A percentile compares a stretch with the other conserved stretches of the same genome.
Evolutionary conservation across 2,329 filamentous ascomycete species (phyloP).

Genomic region (Xylariaceae sp.): DNA sequence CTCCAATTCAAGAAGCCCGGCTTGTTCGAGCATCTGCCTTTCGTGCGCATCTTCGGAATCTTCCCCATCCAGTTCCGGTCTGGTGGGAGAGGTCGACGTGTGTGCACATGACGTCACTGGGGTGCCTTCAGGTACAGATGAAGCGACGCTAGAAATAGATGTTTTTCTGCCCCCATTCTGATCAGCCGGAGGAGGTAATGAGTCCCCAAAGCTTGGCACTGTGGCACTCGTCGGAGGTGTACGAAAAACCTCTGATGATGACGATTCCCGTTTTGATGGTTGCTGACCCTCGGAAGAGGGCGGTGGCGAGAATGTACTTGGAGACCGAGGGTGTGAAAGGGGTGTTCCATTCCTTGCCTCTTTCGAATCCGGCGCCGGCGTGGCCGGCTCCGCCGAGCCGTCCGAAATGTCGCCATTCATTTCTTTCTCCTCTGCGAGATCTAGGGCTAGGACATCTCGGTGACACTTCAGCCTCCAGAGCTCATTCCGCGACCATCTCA

Average conservation of each 20-base stretch:
- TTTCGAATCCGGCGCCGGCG: conserved; percentile 34
- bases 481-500: conserved; percentile 92
- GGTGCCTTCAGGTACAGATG: conserved; percentile 37
- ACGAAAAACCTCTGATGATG: conserved; percentile 45
- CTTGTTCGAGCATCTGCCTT: conserved; percentile 64
- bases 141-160: conserved; percentile 43
- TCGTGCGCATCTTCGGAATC: conserved; percentile 64
- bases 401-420: conserved; percentile 34
- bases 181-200: conserved; percentile 37
- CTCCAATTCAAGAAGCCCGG: conserved; percentile 57
- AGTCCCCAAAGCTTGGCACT: conserved; percentile 41
- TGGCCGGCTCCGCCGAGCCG: conserved; percentile 14
- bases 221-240: conserved; percentile 45
- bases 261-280: conserved; percentile 37
- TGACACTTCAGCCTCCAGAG: conserved; percentile 93
- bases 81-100: conserved; percentile 29
- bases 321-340: conserved; percentile 38
- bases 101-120: conserved; percentile 34
- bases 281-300: conserved; percentile 32
- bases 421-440: conserved; percentile 75
- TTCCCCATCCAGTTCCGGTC: conserved; percentile 34
- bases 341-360: conserved; percentile 33
- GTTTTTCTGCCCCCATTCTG: conserved; percentile 36
- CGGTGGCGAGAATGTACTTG: conserved; percentile 30
- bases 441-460: conserved; percentile 79